Percentiles rank a stretch among this genome's conserved stretches.
phyloP scores from a whole-genome alignment of 2,329 filamentous ascomycete species.

The Metarhizium anisopliae region DNA sequence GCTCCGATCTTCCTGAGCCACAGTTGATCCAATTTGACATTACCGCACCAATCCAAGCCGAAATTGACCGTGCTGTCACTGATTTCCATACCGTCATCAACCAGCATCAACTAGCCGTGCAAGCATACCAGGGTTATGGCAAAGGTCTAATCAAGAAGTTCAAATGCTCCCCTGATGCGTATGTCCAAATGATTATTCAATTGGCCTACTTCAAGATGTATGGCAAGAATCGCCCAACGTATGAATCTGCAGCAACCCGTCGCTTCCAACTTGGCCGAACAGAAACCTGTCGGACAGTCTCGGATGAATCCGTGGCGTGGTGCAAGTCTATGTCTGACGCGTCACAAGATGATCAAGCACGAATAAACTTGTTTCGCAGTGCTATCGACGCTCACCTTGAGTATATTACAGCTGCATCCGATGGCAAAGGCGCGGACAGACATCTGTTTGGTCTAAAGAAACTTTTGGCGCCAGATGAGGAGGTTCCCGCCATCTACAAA shows the following conservation, averaged over 20 bases:
- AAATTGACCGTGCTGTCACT: conserved; percentile 68
- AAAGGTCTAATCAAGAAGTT: conserved; percentile 99
- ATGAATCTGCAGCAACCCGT: conserved; percentile 90
- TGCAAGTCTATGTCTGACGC: conserved; percentile 78
- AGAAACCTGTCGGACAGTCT: conserved; percentile 88
- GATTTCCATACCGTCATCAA: conserved; percentile 78
- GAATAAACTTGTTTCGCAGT: conserved; percentile 68
- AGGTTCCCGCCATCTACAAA: conserved; percentile 72
- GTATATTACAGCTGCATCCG: conserved; percentile 82
- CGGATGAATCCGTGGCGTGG: conserved; percentile 84
- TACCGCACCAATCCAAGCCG: conserved; percentile 60
- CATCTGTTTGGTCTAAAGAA: conserved; percentile 98
- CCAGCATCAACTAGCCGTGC: conserved; percentile 83
- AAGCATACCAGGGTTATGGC: conserved; percentile 94
- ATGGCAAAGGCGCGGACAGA: conserved; percentile 89
- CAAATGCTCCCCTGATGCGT: conserved; percentile 94
- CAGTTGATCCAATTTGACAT: conserved; percentile 69
- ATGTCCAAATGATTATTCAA: conserved; percentile 98
- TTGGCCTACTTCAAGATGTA: conserved; percentile 99
- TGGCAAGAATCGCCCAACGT: conserved; percentile 93
- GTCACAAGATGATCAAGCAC: conserved; percentile 51
- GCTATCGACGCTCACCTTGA: conserved; percentile 76
- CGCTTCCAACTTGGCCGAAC: conserved; percentile 95
- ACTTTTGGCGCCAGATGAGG: conserved; percentile 70
- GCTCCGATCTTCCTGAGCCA: conserved; percentile 79